Percentiles rank a stretch among this genome's conserved stretches.
Conservation (phyloP, 2,329 filamentous ascomycete genomes). For the Ophiocordyceps camponoti-leonardi region DNA sequence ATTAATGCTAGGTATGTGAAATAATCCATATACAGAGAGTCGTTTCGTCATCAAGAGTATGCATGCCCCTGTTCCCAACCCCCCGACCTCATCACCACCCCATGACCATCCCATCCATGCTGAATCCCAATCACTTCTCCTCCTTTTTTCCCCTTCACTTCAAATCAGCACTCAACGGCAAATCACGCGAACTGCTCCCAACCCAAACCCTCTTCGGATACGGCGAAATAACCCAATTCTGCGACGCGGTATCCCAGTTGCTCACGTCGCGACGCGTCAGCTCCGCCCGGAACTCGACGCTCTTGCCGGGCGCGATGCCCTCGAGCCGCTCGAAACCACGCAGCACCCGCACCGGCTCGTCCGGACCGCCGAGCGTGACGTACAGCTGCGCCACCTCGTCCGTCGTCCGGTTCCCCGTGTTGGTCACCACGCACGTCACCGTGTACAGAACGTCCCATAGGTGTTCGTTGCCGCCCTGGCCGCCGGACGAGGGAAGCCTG, state of each 20-base stretch:
- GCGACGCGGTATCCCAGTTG: slow-evolving; percentile 65
- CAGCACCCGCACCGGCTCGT: slow-evolving; percentile 49
- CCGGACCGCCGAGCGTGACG: slow-evolving; percentile 60
- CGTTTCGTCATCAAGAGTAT: too few relatives aligned
- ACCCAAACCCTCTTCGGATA: slow-evolving; percentile 36
- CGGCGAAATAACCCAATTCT: slow-evolving; percentile 63
- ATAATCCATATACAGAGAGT: too few relatives aligned
- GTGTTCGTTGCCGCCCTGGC: slow-evolving; percentile 44
- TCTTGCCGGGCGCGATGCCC: slow-evolving; percentile 51
- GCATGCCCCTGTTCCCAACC: too few relatives aligned
- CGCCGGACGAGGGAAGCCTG: slow-evolving; percentile 28
- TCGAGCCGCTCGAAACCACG: slow-evolving; percentile 65
- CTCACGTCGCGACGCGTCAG: slow-evolving; percentile 68
- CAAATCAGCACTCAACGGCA: slow-evolving; percentile 19
- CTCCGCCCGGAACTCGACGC: slow-evolving; percentile 45
- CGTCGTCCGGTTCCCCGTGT: slow-evolving; percentile 47
- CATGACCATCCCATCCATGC: too few relatives aligned
- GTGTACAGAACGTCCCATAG: slow-evolving; percentile 56
- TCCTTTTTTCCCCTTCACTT: background rate
- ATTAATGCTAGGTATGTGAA: too few relatives aligned
- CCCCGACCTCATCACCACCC: too few relatives aligned
- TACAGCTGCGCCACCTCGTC: slow-evolving; percentile 68
- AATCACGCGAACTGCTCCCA: slow-evolving; percentile 35
- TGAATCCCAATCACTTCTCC: background rate
- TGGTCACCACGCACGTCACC: slow-evolving; percentile 50